A percentile compares a stretch with the other conserved stretches of the same genome.
These are phyloP conservation scores for Salix caprea DNA, from an alignment of 345 rosid species.

Conservation along the genomic window DNA sequence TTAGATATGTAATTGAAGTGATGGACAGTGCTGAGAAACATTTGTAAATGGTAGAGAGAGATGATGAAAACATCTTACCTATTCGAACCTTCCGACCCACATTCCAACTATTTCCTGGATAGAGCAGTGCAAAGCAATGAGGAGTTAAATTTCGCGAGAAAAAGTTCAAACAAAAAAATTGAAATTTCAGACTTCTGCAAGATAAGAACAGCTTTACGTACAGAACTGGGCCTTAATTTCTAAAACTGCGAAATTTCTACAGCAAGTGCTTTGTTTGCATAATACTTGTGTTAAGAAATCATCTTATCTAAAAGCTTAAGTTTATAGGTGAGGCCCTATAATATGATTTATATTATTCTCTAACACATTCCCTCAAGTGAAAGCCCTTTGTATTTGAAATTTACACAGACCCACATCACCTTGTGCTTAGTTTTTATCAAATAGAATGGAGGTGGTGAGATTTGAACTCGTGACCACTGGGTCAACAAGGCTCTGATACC, in stretches of 20 bases:
- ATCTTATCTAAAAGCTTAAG: no score
- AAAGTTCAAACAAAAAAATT: neutral
- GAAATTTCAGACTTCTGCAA: neutral
- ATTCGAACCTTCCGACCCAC: neutral
- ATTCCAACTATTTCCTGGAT: neutral
- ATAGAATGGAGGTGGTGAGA: no score
- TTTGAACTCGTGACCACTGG: no score
- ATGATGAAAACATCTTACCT: slow-evolving; percentile 5
- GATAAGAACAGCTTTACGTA: neutral
- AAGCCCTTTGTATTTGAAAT: no score
- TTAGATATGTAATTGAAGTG: neutral
- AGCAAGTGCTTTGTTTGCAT: neutral
- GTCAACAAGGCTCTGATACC: no score
- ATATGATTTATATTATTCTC: no score
- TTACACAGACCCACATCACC: no score
- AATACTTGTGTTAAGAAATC: neutral
- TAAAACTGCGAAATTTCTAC: neutral
- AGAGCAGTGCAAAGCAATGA: neutral
- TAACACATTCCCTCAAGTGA: no score
- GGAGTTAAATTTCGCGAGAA: neutral
- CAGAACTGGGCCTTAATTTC: no score
- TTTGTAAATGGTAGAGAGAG: neutral
- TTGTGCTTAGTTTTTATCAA: no score
- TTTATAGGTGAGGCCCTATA: no score
- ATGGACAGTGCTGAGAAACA: neutral